Evolutionary conservation across 495 filamentous ascomycete genomes (phyloP), one percentile per base, ranked within the genome.

Genomic region (Hypoxylon rickii): DNA sequence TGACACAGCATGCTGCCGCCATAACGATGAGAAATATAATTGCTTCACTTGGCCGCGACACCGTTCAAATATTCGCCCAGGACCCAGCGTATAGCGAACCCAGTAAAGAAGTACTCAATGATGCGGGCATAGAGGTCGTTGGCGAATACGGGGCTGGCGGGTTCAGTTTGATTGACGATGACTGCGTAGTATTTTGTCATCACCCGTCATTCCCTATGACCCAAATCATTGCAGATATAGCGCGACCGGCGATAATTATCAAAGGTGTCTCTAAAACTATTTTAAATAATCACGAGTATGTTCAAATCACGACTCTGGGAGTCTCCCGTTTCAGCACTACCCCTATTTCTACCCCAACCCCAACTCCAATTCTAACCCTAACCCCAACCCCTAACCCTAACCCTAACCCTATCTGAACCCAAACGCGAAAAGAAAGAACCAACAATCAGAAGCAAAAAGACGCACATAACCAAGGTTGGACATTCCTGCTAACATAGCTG

Each of bases 161-260:
- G 2, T 70, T 71, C 41, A 24, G 63, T 1, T 21, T 62, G 16
- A 44, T 71, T 5, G 61, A 67, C 24, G 51, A 67, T 7, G 26
- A 41, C 5, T 62, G 54, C 0, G 26, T 60, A 1, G 60, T 73
- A 0, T 59, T 70, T 19, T 65, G 45, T 8, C 53, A 59, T 22
- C 22, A 13, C 10, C 47, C 63, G 0, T 48, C 48, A 3, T 31
- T 60, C 10, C 61, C 65, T 6, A 58, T 73, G 0, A 44, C 63
- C 18, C 42, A 70, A 17, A 54, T 73, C 11, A 32, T 68, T 2
- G 47, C 63, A 6, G 67, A 68, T 5, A 59, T 43, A 1, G 67
- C 49, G 26, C 63, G 47, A 4, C 70, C 70, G 3, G 65, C 61
- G 7, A 66, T 56, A 1, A 44, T 73, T 2, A 66, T 73, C n/a